Base-by-base conservation (phyloP, 208 protist species). In the Crithidia brevicula region DNA sequence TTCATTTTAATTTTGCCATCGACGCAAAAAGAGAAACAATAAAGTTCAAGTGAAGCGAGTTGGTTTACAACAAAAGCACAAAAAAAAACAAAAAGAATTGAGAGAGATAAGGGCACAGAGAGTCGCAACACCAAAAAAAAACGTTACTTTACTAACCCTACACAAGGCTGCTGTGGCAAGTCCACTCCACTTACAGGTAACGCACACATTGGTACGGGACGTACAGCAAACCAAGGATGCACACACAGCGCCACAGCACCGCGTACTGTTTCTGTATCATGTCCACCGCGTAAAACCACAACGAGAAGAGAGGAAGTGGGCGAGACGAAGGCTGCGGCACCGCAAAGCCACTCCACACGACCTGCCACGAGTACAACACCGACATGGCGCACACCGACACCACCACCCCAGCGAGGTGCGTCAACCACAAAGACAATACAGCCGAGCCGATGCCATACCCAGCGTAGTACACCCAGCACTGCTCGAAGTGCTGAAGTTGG, bases 401-500 rank as follows among this genome's bases (percentile, higher is more conserved):
- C 2, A 85, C 42, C 6, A 81, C 60, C 22, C 74, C 74, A 1
- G 71, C 43, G 31, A 42, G 53, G 36, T 62, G 66, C 0, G 72
- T 70, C 34, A 88, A 62, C 27, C 51, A 53, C 38, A 59, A 40
- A 9, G 82, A 78, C 33, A 91, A 51, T 27, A 82, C 27, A 8
- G 76, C 80, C 1, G 76, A 74, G 2, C 68, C 66, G 10, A 70
- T 61, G 25, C 87, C 83, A 71, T 86, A 93, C 16, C 83, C 84
- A 1, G 83, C 63, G 58, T 85, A 87, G 74, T 93, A 93, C 28
- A 73, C 56, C 67, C 77, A 90, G 50, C 83, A 69, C 49, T 51
- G 54, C 60, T 88, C 87, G 67, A 90, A 93, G 52, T 87, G 72
- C 11, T 54, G 63, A 36, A 93, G 65, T 42, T 88, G 70, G 27